These are phyloP conservation scores for Pichia sp. DNA, from an alignment of 1,139 yeast species.

Conservation along the genomic window DNA sequence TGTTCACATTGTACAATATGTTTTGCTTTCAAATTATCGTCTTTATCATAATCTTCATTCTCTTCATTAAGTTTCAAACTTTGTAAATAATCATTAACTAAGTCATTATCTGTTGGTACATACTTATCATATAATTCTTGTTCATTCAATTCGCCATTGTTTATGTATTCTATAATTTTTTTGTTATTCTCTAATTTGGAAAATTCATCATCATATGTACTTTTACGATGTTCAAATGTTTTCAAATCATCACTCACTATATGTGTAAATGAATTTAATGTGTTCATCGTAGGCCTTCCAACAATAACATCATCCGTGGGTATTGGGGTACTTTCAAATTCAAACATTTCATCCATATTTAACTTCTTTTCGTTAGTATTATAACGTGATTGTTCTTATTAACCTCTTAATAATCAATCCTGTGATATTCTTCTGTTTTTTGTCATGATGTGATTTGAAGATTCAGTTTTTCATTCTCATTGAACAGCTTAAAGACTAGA, in stretches of 20 bases:
- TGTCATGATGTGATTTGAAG: too few relatives aligned
- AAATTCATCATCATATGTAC: slow-evolving; percentile 2
- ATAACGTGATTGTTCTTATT: background rate
- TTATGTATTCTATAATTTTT: slow-evolving; percentile 1
- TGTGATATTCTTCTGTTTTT: too few relatives aligned
- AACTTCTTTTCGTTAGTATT: too few relatives aligned
- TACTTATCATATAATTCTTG: slow-evolving; percentile 27
- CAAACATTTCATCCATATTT: slow-evolving; percentile 11
- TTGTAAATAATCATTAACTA: slow-evolving; percentile 17
- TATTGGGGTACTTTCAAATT: slow-evolving; percentile 4
- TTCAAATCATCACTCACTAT: background rate
- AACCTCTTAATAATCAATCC: background rate
- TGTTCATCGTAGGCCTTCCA: background rate
- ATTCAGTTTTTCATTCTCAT: too few relatives aligned
- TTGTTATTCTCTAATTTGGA: slow-evolving; percentile 3
- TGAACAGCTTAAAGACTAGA: too few relatives aligned
- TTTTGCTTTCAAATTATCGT: slow-evolving; percentile 1
- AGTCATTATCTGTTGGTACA: slow-evolving; percentile 23
- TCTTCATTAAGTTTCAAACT: slow-evolving; percentile 1
- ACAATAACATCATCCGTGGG: background rate
- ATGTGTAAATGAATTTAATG: background rate
- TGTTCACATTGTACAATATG: slow-evolving; percentile 4
- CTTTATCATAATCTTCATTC: background rate
- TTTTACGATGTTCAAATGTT: slow-evolving; percentile 1
- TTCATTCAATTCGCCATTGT: slow-evolving; percentile 11